Conservation (phyloP, 2,329 filamentous ascomycete genomes). For the Diaporthe vaccinii region DNA sequence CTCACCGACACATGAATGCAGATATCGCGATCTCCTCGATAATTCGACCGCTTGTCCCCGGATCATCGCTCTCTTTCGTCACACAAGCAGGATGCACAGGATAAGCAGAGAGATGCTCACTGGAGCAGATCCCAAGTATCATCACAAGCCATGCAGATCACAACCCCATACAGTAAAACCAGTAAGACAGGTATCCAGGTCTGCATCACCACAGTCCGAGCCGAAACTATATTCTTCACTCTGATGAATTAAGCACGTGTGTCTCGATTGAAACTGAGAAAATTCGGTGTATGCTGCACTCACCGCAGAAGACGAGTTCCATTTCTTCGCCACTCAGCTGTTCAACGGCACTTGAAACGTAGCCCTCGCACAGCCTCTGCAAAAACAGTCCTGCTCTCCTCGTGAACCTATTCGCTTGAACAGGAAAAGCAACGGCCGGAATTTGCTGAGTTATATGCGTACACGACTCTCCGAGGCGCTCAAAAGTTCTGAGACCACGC, state of each 20-base stretch:
- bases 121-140: constrained; percentile 10
- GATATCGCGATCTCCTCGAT: background rate
- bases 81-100: background rate
- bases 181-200: background rate
- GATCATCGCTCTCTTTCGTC: background rate
- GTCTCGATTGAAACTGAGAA: background rate
- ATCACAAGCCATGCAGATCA: background rate
- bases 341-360: too few species aligned
- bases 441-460: background rate
- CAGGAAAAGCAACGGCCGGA: background rate
- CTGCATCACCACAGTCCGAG: background rate
- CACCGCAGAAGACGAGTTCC: background rate
- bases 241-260: background rate
- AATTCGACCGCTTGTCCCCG: background rate
- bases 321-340: too few species aligned
- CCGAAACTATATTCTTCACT: background rate
- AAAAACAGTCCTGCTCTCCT: background rate
- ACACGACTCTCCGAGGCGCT: background rate
- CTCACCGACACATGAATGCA: background rate
- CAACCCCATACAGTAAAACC: background rate
- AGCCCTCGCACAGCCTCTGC: background rate
- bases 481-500: background rate
- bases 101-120: background rate
- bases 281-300: background rate
- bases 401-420: constrained; percentile 5